Evolutionary conservation across 2,329 filamentous ascomycete genomes (phyloP), one percentile per base, ranked within the genome.

Genomic region (Didymella exigua): DNA sequence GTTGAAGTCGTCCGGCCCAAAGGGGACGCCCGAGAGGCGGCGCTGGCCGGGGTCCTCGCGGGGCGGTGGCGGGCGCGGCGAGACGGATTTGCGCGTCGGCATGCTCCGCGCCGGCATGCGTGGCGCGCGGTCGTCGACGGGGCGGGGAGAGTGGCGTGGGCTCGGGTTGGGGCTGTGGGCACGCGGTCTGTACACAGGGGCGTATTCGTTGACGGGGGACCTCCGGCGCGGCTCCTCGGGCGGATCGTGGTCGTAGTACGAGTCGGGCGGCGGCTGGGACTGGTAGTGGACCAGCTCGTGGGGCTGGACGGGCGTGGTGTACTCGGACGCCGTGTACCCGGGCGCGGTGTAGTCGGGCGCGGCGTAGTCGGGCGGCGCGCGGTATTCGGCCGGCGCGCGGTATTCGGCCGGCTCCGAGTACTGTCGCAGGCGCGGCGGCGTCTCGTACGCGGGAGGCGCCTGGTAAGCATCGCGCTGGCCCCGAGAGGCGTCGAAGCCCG

Each of bases 1-100:
- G 64, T 91, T 86, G 68, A 91, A 93, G 29, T 86, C 88, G 69
- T 93, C 90, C 0, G 90, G 90, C 0, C 86, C 85, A 65, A 91
- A 93, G 0, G 89, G 89, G 4, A 89, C 75, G 14, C 82, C 83
- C 2, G 87, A 89, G 5, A 84, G 65, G 44, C 83, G 77, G 54
- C 84, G 80, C 41, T 77, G 72, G 37, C 72, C 72, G 16, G 40
- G 38, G 19, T 68, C 41, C 77, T 80, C 48, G 76, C 72, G 31
- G 71, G 79, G 19, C 71, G 82, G 58, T 0, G 75, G 75, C 14
- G 89, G 89, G 1, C 84, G 83, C 2, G 89, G 88, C 64, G 89
- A 91, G 27, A 92, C 84, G 1, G 89, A 91, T 72, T 93, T 93
- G 47, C 89, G 85, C 7, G 77, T 77, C 8, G 79, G 77, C 29